phyloP scores from a whole-genome alignment of 192 early-diverging fungal genomes.

The Umbelopsis vinacea region DNA sequence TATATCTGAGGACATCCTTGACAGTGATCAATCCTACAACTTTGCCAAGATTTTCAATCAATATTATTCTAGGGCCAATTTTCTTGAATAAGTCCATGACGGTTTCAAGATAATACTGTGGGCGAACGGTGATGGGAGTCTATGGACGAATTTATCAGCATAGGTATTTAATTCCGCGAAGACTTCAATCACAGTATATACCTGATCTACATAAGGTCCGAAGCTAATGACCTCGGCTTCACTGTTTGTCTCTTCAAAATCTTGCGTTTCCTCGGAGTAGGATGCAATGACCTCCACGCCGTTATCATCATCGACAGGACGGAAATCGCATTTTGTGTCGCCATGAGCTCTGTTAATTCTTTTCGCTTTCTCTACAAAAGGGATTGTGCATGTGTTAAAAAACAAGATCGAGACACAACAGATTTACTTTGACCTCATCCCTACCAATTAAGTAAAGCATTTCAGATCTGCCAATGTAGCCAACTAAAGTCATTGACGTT shows the following conservation, averaged over 20 bases:
- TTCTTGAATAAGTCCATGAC: conserved; percentile 86
- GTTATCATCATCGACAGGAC: conserved; percentile 19
- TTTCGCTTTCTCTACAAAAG: conserved; percentile 49
- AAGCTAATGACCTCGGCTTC: conserved; percentile 53
- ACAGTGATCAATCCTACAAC: conserved; percentile 74
- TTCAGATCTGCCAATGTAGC: conserved; percentile 71
- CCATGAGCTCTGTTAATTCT: conserved; percentile 47
- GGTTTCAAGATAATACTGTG: conserved; percentile 70
- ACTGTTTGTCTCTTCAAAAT: conserved; percentile 29
- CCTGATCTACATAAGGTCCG: conserved; percentile 60
- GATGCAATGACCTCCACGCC: conserved; percentile 25
- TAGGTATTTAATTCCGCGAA: conserved; percentile 20
- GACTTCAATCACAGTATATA: conserved; percentile 4
- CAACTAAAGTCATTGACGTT: conserved; percentile 62
- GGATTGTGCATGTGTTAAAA: conserved; percentile 1
- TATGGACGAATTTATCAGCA: conserved; percentile 39
- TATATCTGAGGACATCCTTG: conserved; percentile 75
- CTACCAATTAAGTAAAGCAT: conserved; percentile 60
- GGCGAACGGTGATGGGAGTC: conserved; percentile 76
- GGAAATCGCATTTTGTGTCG: conserved; percentile 56
- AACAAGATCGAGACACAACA: background rate
- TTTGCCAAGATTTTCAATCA: conserved; percentile 67
- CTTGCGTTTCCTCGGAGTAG: conserved; percentile 15
- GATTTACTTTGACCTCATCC: background rate
- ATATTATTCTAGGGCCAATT: conserved; percentile 65